Evolutionary conservation across 768 basidiomycete species (phyloP), one percentile per base, ranked within the genome.

Genomic region (Mycena vulgaris): DNA sequence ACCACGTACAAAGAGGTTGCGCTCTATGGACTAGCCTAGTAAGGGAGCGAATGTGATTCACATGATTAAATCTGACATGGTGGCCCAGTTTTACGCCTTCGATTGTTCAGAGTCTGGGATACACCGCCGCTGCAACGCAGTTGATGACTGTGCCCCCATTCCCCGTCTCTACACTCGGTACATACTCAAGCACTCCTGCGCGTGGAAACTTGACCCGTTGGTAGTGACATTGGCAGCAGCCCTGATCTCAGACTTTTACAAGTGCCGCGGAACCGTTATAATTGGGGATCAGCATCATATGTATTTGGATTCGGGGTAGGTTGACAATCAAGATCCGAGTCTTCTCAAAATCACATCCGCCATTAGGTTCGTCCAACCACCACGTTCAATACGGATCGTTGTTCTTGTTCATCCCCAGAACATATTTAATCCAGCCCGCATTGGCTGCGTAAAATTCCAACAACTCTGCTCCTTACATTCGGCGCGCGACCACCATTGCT

Each of bases 391-490:
- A 91, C 67, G 88, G 80, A 17, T 86, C 86, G 17, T 81, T 91
- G 3, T 91, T 90, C 81, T 80, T 91, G 58, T 84, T 84, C 6
- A 81, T 90, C 25, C 75, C 86, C 0, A 89, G 90, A 19, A 80
- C 84, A 1, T 91, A 91, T 76, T 79, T 84, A n/a, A 77, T 82
- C 1, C 88, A 86, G 4, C 89, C 90, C 2, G 81, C 89, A 0
- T 77, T 89, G 33, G 83, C 83, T 3, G 87, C 90, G 0, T 92
- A 91, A 91, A 79, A 82, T 61, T 86, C 90, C 14, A 91, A 92
- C 78, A 92, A 91, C 79, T 82, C 87, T 9, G 81, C 86, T 8
- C 90, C 90, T 0, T 83, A 89, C 69, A 78, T 84, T 48, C 82
- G 89, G 31, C 86, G 90, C 21, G 91, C 89, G 1, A 89, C 90